These are phyloP conservation scores for Lagerstroemia speciosa DNA, from an alignment of 345 rosid genomes.

Conservation along the genomic window DNA sequence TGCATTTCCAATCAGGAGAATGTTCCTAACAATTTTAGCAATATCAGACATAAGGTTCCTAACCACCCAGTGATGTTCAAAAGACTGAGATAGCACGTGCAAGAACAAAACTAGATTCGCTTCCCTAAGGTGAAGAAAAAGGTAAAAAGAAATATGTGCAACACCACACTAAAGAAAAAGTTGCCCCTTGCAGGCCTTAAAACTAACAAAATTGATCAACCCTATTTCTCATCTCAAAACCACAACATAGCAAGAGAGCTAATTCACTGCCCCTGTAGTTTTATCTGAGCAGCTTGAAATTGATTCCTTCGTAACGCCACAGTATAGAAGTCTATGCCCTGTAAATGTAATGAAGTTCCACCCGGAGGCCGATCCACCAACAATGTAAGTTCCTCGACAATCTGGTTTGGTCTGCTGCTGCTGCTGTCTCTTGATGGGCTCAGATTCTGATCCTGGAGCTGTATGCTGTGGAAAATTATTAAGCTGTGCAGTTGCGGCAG, in stretches of 20 bases:
- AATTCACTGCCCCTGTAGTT: slow-evolving; percentile 9
- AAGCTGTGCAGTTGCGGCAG: slow-evolving; percentile 17
- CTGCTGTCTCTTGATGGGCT: slow-evolving; percentile 16
- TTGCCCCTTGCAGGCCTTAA: background rate
- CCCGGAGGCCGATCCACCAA: slow-evolving; percentile 87
- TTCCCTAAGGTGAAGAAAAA: background rate
- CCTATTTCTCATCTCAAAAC: background rate
- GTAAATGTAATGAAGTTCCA: slow-evolving; percentile 75
- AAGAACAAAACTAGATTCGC: too few relatives aligned
- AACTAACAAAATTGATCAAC: background rate
- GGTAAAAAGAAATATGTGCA: background rate
- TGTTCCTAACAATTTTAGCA: too few relatives aligned
- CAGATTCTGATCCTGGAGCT: background rate
- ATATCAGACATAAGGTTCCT: too few relatives aligned
- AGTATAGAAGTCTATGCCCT: slow-evolving; percentile 39
- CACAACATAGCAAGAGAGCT: background rate
- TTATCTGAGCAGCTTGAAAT: slow-evolving; percentile 45
- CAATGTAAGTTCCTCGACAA: slow-evolving; percentile 22
- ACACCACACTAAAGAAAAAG: background rate
- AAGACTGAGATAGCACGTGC: too few relatives aligned
- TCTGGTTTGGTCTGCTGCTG: slow-evolving; percentile 14
- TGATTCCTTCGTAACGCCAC: slow-evolving; percentile 61
- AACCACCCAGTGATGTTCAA: too few relatives aligned
- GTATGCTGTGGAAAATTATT: slow-evolving; percentile 11
- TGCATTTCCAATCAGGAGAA: too few relatives aligned